These are phyloP conservation scores for Fraxinus angustifolia DNA, from an alignment of 305 asterid genomes.

Conservation along the genomic window DNA sequence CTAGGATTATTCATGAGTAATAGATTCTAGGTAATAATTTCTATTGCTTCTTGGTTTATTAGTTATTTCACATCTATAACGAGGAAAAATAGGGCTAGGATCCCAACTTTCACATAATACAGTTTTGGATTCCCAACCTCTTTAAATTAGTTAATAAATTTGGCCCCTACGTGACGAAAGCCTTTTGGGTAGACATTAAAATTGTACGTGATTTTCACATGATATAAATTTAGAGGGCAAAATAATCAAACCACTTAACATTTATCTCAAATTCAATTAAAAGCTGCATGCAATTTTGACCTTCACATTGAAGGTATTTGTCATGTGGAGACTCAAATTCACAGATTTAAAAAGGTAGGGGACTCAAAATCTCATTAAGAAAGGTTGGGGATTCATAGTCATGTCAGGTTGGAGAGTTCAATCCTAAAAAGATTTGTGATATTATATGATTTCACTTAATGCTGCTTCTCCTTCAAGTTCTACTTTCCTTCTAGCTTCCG, in stretches of 20 bases:
- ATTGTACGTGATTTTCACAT: background rate
- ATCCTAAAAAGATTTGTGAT: background rate
- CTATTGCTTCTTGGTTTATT: background rate
- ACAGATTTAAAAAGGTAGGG: background rate
- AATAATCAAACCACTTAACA: background rate
- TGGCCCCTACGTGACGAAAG: background rate
- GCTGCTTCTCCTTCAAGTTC: slow-evolving; percentile 82
- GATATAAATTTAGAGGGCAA: background rate
- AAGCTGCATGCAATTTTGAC: background rate
- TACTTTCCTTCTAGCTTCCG: slow-evolving; percentile 53
- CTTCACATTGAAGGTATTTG: background rate
- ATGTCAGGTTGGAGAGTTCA: background rate
- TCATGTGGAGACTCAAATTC: background rate
- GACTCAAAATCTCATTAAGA: background rate
- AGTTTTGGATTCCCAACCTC: background rate
- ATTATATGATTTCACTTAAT: background rate
- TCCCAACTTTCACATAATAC: background rate
- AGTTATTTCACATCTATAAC: background rate
- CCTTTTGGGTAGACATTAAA: background rate
- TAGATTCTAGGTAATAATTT: background rate
- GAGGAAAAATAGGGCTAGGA: background rate
- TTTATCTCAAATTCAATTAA: background rate
- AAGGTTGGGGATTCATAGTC: background rate
- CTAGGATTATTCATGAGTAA: background rate
- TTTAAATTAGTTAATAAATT: background rate